Base-by-base conservation (phyloP, 2,329 filamentous ascomycete genomes). In the Fusarium mundagurra region DNA sequence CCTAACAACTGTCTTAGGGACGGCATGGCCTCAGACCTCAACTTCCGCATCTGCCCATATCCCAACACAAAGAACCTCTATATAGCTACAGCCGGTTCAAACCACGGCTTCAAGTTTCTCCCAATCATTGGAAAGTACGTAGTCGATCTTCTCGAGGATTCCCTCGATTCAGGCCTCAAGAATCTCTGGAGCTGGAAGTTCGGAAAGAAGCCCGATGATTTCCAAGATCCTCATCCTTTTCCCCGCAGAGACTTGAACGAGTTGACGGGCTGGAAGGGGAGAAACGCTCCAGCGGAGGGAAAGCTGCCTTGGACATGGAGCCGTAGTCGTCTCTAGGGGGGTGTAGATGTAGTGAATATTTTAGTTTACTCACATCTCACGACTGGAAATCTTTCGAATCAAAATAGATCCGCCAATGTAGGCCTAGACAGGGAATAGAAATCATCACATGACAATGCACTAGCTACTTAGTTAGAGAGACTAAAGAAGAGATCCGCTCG, bases 51-150 rank as follows among this genome's bases (percentile, higher is more conserved):
- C 64, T 77, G 74, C 36, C 69, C 62, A 17, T 76, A 71, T 24
- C 72, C 76, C 7, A 22, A 47, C 8, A 63, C 47, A 8, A 51
- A 77, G 43, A 82, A 82, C 41, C 81, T 88, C 11, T 86, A 87
- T 78, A 77, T 88, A 54, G 87, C 87, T 16, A 88, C 86, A 3
- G 87, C 86, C 11, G 87, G 86, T 13, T 87, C 85, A 58, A 86
- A 86, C n/a, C 87, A 88, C 64, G 87, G 80, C 14, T 88, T 84
- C 79, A 88, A 88, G 72, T 88, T 88, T 80, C 81, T 88, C 67
- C 87, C 87, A 41, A 82, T 88, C 20, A 80, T 88, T n/a, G 87
- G 87, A 18, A 85, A 86, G 58, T 87, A 86, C 74, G 81, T 88
- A 63, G 84, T 48, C 24, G 73, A 77, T 11, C 45, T 76, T 7